These are phyloP conservation scores for Macaranga tanarius DNA, from an alignment of 441 rosid species.

Conservation along the genomic window DNA sequence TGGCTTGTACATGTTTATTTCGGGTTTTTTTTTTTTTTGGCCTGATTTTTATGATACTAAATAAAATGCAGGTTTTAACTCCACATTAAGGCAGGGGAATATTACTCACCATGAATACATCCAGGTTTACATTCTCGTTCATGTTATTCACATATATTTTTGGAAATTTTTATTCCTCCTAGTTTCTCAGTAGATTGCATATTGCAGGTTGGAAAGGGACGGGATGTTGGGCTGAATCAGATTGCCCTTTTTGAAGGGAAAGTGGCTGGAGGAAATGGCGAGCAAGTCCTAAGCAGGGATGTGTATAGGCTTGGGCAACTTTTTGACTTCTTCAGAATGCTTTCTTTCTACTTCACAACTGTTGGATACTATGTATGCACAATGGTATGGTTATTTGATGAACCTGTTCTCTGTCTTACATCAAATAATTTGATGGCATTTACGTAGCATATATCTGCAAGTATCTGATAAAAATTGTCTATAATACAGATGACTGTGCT, in stretches of 20 bases:
- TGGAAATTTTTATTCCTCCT: conserved; percentile 12
- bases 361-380: conserved; percentile 96
- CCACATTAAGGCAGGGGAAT: conserved; percentile 95
- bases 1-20: not conserved
- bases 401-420: conserved; percentile 1
- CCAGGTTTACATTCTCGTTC: conserved; percentile 56
- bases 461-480: conserved; percentile 26
- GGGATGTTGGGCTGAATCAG: conserved; percentile 97
- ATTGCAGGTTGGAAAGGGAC: conserved; percentile 94
- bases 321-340: conserved; percentile 96
- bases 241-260: conserved; percentile 97
- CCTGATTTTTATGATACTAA: not conserved
- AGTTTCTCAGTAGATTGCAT: conserved; percentile 23
- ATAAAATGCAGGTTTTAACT: conserved; percentile 74
- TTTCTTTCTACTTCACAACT: conserved; percentile 92
- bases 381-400: conserved; percentile 54
- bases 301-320: conserved; percentile 92
- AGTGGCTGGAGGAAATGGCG: conserved; percentile 99
- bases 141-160: conserved; percentile 11
- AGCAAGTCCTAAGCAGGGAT: conserved; percentile 97
- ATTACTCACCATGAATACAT: conserved; percentile 95
- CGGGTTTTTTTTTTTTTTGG: not conserved
- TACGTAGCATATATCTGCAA: conserved; percentile 19
- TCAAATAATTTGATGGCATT: conserved; percentile 16
- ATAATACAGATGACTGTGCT: conserved; percentile 94